Percentiles rank a stretch among this genome's conserved stretches.
Conservation (phyloP, 2,329 filamentous ascomycete genomes). For the Claviceps purpurea region DNA sequence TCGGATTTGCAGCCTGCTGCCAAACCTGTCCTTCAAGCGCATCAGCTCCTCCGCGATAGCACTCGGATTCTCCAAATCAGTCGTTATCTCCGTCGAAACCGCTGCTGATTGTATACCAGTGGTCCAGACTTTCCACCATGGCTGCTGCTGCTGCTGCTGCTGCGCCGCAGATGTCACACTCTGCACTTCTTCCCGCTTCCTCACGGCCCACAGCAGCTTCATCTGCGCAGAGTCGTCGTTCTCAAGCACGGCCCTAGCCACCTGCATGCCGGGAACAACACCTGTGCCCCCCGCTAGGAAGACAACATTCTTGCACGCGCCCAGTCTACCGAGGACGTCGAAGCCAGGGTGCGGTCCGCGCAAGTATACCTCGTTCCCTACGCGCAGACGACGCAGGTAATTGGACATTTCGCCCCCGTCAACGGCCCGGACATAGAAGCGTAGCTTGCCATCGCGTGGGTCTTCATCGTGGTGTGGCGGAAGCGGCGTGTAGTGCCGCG, state of each 20-base stretch:
- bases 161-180: background rate
- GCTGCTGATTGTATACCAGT: constrained; percentile 6
- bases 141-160: background rate
- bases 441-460: constrained; percentile 32
- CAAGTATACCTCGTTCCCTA: constrained; percentile 55
- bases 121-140: constrained; percentile 14
- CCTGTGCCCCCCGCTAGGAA: constrained; percentile 91
- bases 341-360: constrained; percentile 69
- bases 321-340: constrained; percentile 24
- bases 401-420: constrained; percentile 72
- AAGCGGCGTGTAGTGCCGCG: constrained; percentile 79
- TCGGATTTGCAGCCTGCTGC: constrained; percentile 46
- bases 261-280: constrained; percentile 78
- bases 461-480: constrained; percentile 33
- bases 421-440: constrained; percentile 69
- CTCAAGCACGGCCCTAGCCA: constrained; percentile 49
- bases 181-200: constrained; percentile 40
- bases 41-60: constrained; percentile 50
- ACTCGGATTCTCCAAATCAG: constrained; percentile 19
- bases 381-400: constrained; percentile 55
- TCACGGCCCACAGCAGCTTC: constrained; percentile 71
- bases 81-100: constrained; percentile 10
- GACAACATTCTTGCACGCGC: constrained; percentile 36
- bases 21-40: constrained; percentile 44
- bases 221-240: constrained; percentile 27